Evolutionary conservation across 2,329 filamentous ascomycete species (phyloP).

Genomic region (Albifimbria verrucaria): DNA sequence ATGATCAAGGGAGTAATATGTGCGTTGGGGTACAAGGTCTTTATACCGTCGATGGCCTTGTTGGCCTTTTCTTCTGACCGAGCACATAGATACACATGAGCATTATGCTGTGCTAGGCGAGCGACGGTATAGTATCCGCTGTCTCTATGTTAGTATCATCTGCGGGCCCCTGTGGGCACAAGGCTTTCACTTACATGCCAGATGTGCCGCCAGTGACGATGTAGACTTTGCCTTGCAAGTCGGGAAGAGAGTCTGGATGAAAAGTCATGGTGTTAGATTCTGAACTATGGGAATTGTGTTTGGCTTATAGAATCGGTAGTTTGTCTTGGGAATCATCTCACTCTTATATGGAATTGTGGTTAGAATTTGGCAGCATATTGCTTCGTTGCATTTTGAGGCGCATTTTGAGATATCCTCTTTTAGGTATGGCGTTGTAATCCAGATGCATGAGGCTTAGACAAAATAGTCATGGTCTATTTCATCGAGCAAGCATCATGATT

Average conservation of each 20-base stretch:
- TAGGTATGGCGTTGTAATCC: no score
- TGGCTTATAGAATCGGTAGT: no score
- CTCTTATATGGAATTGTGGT: no score
- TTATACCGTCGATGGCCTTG: background rate
- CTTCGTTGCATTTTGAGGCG: no score
- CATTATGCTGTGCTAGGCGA: slow-evolving; percentile 1
- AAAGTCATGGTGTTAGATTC: no score
- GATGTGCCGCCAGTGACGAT: slow-evolving; percentile 8
- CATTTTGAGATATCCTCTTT: no score
- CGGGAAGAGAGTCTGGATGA: slow-evolving; percentile 6
- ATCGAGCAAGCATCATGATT: no score
- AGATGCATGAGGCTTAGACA: no score
- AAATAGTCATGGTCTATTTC: no score
- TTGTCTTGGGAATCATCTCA: no score
- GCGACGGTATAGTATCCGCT: slow-evolving; percentile 2
- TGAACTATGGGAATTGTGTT: no score
- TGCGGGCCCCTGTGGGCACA: background rate
- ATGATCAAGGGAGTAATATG: background rate
- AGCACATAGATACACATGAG: slow-evolving; percentile 3
- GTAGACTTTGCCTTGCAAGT: slow-evolving; percentile 5
- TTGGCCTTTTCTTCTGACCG: background rate
- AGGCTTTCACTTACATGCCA: slow-evolving; percentile 5
- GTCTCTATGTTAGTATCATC: background rate
- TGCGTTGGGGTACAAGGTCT: background rate
- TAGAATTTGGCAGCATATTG: no score